Evolutionary conservation across 2,329 filamentous ascomycete species (phyloP).

Genomic region (Colletotrichum destructivum): DNA sequence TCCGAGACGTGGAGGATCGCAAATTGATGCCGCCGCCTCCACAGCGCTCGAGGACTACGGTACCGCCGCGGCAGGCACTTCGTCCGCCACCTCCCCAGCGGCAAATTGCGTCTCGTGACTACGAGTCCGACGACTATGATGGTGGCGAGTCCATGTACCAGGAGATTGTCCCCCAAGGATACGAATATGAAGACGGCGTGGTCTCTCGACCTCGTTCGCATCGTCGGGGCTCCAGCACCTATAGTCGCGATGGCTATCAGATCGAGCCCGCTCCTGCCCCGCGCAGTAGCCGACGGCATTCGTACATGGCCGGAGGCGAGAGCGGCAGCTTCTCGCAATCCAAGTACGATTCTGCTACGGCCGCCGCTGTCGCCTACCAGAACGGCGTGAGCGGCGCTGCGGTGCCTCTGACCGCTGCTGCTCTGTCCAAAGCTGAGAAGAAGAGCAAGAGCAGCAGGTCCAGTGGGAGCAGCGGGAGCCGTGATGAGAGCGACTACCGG

Average conservation of each 20-base stretch:
- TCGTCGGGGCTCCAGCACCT: conserved; percentile 52
- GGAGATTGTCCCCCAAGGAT: conserved; percentile 55
- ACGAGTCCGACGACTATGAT: conserved; percentile 57
- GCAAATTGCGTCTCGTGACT: conserved; percentile 47
- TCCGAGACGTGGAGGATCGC: conserved; percentile 61
- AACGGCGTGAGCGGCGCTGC: conserved; percentile 63
- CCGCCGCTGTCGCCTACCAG: conserved; percentile 66
- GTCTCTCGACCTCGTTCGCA: conserved; percentile 51
- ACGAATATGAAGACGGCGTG: conserved; percentile 52
- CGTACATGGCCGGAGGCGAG: conserved; percentile 57
- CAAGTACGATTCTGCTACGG: conserved; percentile 62
- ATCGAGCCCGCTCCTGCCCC: conserved; percentile 55
- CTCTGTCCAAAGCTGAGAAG: conserved; percentile 66
- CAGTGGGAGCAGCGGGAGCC: conserved; percentile 72
- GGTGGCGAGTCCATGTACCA: conserved; percentile 55
- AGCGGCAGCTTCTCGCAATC: conserved; percentile 54
- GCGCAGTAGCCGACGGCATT: conserved; percentile 55
- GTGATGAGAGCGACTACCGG: conserved; percentile 75
- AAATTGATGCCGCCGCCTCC: conserved; percentile 66
- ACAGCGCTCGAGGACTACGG: conserved; percentile 45
- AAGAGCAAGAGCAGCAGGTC: conserved; percentile 67
- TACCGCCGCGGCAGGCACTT: conserved; percentile 48
- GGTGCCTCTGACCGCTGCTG: conserved; percentile 69
- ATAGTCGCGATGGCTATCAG: conserved; percentile 57
- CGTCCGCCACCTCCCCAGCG: conserved; percentile 47